phyloP scores from a whole-genome alignment of 306 rosid genomes.

The Vigna nakashimae region DNA sequence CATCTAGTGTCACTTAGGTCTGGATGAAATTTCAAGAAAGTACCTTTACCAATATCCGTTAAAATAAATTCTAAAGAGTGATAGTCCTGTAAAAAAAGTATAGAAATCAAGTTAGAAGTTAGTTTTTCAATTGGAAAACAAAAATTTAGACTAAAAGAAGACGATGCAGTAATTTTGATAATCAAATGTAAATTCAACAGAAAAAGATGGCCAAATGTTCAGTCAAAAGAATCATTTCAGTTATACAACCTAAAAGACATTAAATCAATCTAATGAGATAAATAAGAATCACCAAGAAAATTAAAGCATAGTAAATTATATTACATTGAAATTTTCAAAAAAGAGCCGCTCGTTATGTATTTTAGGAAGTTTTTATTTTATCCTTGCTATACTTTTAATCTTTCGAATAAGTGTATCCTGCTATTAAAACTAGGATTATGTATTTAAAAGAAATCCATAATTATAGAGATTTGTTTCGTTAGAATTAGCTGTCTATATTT shows the following conservation, averaged over 20 bases:
- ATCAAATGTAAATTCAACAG: background rate
- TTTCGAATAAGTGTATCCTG: too few relatives aligned
- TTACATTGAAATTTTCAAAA: too few relatives aligned
- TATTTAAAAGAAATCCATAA: too few relatives aligned
- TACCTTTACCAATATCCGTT: slow-evolving; percentile 90
- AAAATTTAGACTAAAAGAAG: slow-evolving; percentile 4
- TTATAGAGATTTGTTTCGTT: too few relatives aligned
- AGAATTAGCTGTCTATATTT: too few relatives aligned
- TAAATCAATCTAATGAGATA: background rate
- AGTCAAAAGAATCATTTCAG: slow-evolving; percentile 2
- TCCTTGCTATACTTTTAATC: too few relatives aligned
- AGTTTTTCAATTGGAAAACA: slow-evolving; percentile 40
- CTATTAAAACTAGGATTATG: too few relatives aligned
- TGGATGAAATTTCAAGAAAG: slow-evolving; percentile 38
- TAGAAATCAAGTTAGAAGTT: slow-evolving; percentile 38
- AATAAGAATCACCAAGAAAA: background rate
- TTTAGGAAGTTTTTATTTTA: too few relatives aligned
- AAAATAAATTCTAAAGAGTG: slow-evolving; percentile 73
- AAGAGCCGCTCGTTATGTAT: too few relatives aligned
- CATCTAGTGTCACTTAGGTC: slow-evolving; percentile 31
- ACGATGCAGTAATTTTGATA: slow-evolving; percentile 5
- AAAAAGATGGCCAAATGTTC: background rate
- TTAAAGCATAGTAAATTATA: background rate
- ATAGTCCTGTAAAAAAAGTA: slow-evolving; percentile 64
- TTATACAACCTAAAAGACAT: background rate